phyloP scores from a whole-genome alignment of 305 asterid genomes.

The Petunia hybrid region DNA sequence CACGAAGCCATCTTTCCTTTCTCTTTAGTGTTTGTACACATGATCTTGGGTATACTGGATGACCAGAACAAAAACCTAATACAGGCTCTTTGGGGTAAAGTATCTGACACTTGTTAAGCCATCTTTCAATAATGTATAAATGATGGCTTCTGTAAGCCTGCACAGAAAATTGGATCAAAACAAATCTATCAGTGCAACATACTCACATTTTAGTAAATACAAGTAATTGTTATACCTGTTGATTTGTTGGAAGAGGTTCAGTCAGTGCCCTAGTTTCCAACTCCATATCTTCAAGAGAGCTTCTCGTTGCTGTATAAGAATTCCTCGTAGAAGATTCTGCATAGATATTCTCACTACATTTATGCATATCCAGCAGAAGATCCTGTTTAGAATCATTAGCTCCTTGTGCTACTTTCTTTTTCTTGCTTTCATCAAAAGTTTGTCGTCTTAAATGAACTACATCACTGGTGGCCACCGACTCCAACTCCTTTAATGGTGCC shows the following conservation, averaged over 20 bases:
- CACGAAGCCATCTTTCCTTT: constrained; percentile 85
- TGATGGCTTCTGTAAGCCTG: constrained; percentile 94
- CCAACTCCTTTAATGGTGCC: constrained; percentile 82
- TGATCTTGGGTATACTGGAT: constrained; percentile 89
- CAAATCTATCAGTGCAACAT: constrained; percentile 1
- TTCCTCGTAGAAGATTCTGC: constrained; percentile 31
- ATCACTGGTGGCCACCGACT: constrained; percentile 70
- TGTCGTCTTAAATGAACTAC: constrained; percentile 45
- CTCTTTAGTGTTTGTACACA: constrained; percentile 84
- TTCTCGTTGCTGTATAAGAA: constrained; percentile 52
- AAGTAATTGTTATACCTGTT: constrained; percentile 60
- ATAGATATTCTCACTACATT: constrained; percentile 35
- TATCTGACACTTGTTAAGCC: constrained; percentile 85
- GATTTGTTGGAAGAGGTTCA: constrained; percentile 98
- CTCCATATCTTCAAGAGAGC: constrained; percentile 92
- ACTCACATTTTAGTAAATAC: constrained; percentile 8
- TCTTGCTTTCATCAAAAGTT: constrained; percentile 42
- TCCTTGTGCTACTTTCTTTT: constrained; percentile 37
- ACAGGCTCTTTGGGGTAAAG: constrained; percentile 92
- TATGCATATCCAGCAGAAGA: constrained; percentile 38
- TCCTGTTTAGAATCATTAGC: constrained; percentile 36
- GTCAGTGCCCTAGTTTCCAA: constrained; percentile 92
- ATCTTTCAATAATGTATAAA: constrained; percentile 83
- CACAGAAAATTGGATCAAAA: constrained; percentile 25
- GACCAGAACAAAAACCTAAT: constrained; percentile 87